Conservation (phyloP, 306 rosid genomes). For the Carpinus fangiana region DNA sequence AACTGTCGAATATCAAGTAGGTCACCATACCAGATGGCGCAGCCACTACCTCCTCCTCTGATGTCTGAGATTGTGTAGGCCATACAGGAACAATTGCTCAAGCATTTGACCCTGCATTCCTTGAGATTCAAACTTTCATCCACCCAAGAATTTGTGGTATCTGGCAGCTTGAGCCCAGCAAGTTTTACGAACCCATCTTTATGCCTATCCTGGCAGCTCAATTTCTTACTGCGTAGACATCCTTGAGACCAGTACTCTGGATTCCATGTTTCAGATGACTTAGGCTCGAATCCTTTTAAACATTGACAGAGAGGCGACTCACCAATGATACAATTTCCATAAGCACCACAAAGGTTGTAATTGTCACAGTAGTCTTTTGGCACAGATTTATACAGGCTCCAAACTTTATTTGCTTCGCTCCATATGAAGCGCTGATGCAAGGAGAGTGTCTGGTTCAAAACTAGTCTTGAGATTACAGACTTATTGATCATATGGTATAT, state of each 20-base stretch:
- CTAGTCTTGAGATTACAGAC: constrained; percentile 42
- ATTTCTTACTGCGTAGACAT: constrained; percentile 30
- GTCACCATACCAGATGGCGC: constrained; percentile 56
- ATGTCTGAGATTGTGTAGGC: constrained; percentile 50
- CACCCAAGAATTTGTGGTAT: constrained; percentile 45
- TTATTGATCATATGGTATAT: constrained; percentile 34
- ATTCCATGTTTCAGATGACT: constrained; percentile 43
- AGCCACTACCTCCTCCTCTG: constrained; percentile 57
- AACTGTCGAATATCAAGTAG: constrained; percentile 39
- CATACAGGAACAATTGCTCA: constrained; percentile 56
- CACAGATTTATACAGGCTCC: constrained; percentile 32
- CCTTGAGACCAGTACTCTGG: constrained; percentile 53
- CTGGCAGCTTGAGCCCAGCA: constrained; percentile 49
- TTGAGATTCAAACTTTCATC: constrained; percentile 37
- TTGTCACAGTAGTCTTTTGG: constrained; percentile 50
- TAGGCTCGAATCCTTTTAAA: constrained; percentile 48
- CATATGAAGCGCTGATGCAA: constrained; percentile 31
- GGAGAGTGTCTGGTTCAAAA: constrained; percentile 39
- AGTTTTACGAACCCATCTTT: constrained; percentile 39
- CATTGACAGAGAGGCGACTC: constrained; percentile 51
- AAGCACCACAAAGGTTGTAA: constrained; percentile 44
- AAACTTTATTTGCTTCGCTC: constrained; percentile 34
- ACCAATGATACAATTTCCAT: constrained; percentile 39
- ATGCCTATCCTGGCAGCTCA: constrained; percentile 37
- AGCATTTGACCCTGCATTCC: constrained; percentile 49